phyloP scores from a whole-genome alignment of 2,329 filamentous ascomycete genomes.

The Bipolaris victoriae region DNA sequence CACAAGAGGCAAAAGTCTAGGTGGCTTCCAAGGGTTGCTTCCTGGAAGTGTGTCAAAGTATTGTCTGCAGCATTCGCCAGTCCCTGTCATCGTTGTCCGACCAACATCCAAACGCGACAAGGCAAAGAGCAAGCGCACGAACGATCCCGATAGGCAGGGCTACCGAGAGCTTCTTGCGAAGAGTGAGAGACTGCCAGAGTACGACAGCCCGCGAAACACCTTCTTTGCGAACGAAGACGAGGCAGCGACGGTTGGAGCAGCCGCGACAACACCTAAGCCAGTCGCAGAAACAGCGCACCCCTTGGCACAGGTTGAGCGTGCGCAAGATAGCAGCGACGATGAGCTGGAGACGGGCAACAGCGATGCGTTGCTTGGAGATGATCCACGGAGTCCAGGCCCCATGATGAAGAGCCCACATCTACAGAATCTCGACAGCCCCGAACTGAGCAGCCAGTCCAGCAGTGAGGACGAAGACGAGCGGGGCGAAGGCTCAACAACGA shows the following conservation, averaged over 20 bases:
- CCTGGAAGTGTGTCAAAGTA: slow-evolving; percentile 94
- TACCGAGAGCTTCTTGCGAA: slow-evolving; percentile 80
- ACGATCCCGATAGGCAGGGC: slow-evolving; percentile 75
- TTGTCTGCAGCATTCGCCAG: slow-evolving; percentile 89
- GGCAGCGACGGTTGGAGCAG: slow-evolving; percentile 59
- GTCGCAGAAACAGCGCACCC: slow-evolving; percentile 34
- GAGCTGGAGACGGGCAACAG: slow-evolving; percentile 18
- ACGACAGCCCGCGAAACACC: slow-evolving; percentile 54
- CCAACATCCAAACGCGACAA: slow-evolving; percentile 86
- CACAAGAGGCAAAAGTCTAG: slow-evolving; percentile 81
- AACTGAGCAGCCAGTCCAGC: slow-evolving; percentile 44
- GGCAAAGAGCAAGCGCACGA: slow-evolving; percentile 83
- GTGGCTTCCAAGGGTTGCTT: slow-evolving; percentile 83
- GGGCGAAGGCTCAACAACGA: slow-evolving; percentile 29
- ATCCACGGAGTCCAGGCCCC: slow-evolving; percentile 39
- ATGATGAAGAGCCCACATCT: slow-evolving; percentile 51
- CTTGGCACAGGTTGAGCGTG: slow-evolving; percentile 38
- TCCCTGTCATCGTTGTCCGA: slow-evolving; percentile 90
- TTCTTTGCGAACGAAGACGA: slow-evolving; percentile 49
- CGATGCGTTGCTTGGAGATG: slow-evolving; percentile 24
- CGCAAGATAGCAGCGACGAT: slow-evolving; percentile 28
- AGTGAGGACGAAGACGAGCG: slow-evolving; percentile 41
- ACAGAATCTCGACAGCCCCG: slow-evolving; percentile 49
- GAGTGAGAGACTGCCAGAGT: slow-evolving; percentile 62
- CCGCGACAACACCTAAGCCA: slow-evolving; percentile 54